Evolutionary conservation across 139 green algal genomes (phyloP), one percentile per base, ranked within the genome.

Genomic region (Chlorella vulgaris): DNA sequence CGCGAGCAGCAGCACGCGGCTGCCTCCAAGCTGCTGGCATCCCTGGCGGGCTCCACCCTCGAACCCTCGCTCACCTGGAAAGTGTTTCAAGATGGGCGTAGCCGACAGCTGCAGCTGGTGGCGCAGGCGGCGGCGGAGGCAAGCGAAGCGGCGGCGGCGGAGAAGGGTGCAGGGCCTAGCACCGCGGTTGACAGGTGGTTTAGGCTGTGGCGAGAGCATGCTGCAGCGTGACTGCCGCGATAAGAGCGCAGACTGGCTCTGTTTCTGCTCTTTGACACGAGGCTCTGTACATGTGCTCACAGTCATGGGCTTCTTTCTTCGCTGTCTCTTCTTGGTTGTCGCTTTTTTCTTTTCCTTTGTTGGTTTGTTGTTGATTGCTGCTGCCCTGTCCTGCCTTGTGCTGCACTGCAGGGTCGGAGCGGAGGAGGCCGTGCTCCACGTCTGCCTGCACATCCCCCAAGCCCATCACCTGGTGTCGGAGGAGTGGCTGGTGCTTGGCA

Each of bases 401-500:
- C n/a, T 58, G 47, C 15, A 24, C 47, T 33, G 71, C 73, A 79
- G 73, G 73, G 74, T 86, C 47, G 60, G 4, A 22, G 63, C 10
- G 0, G 50, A 39, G 6, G 76, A 85, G 38, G 61, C 78, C 4
- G 60, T 88, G 29, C 28, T 88, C 26, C 74, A 74, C 7, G 61
- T 89, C 43, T 42, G 38, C 19, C 50, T 88, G 69, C 69, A 78
- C 4, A 38, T 83, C 33, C 77, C 83, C 3, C 61, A 70, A 67
- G 80, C 80, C 31, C 81, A 81, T 7, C 51, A 80, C 24, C 53
- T 60, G 31, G 38, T 86, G 7, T 73, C 70, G 33, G 47, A 86
- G 35, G 83, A 88, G 65, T 88, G 81, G 35, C 65, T 84, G 36
- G 82, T 91, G 65, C 76, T 91, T 38, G 83, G 83, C 19, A 67